These are phyloP conservation scores for Nicotiana rustica DNA, from an alignment of 305 asterid species.

Conservation along the genomic window DNA sequence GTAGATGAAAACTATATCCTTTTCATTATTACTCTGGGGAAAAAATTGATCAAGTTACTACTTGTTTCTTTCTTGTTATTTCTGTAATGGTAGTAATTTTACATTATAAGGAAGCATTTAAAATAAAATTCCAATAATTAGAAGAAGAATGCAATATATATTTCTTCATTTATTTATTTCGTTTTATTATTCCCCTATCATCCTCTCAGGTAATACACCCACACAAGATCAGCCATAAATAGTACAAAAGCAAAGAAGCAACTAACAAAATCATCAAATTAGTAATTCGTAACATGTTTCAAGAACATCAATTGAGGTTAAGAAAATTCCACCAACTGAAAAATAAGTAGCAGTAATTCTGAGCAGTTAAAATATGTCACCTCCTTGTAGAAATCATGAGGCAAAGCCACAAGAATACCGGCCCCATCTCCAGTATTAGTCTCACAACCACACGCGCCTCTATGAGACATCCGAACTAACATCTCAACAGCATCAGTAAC, in stretches of 20 bases:
- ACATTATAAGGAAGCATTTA: not conserved
- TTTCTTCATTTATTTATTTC: not conserved
- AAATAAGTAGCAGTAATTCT: not conserved
- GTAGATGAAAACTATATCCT: not conserved
- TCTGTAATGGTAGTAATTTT: not conserved
- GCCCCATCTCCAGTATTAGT: slow-evolving; percentile 99
- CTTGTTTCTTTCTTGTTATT: too few relatives aligned
- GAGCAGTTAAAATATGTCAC: slow-evolving; percentile 44
- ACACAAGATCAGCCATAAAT: not conserved
- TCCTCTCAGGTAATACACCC: not conserved
- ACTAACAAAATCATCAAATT: slow-evolving; percentile 19
- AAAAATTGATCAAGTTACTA: too few relatives aligned
- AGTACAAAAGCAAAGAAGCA: not conserved
- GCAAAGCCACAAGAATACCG: slow-evolving; percentile 96
- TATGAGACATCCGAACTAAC: slow-evolving; percentile 95
- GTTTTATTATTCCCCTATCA: not conserved
- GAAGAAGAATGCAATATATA: not conserved
- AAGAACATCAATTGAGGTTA: not conserved
- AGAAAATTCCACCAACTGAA: not conserved
- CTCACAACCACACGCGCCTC: slow-evolving; percentile 99
- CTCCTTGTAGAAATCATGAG: slow-evolving; percentile 89
- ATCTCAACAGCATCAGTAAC: slow-evolving; percentile 97
- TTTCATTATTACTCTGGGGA: not conserved
- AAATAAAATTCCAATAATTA: not conserved
- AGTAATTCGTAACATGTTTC: not conserved